These are phyloP conservation scores for Mucor ambiguus DNA, from an alignment of 371 early-diverging fungal genomes.

Conservation along the genomic window DNA sequence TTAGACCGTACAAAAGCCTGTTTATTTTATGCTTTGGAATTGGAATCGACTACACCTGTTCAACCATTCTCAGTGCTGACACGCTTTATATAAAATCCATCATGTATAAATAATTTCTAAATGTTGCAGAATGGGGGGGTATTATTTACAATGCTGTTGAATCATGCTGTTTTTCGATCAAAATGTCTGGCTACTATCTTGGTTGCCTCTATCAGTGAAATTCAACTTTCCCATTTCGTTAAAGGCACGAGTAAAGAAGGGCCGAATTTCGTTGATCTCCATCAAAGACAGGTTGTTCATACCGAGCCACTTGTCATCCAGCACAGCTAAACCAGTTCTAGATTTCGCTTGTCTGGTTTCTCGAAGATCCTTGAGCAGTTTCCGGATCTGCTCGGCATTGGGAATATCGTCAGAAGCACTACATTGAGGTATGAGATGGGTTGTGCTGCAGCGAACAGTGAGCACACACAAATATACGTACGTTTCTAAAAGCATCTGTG, in stretches of 20 bases:
- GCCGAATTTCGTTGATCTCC: slow-evolving; percentile 91
- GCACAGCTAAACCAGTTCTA: slow-evolving; percentile 64
- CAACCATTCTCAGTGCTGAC: slow-evolving; percentile 62
- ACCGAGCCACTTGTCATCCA: slow-evolving; percentile 72
- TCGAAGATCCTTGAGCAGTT: slow-evolving; percentile 79
- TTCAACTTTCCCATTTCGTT: slow-evolving; percentile 62
- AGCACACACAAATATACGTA: slow-evolving; percentile 25
- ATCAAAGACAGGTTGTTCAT: slow-evolving; percentile 82
- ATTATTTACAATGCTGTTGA: not conserved
- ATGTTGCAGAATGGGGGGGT: slow-evolving; percentile 6
- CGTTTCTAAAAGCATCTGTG: slow-evolving; percentile 75
- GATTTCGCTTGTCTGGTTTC: slow-evolving; percentile 87
- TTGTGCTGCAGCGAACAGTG: no score
- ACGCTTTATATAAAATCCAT: slow-evolving; percentile 31
- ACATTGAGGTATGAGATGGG: not conserved
- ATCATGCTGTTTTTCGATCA: not conserved
- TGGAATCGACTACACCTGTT: slow-evolving; percentile 67
- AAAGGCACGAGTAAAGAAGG: slow-evolving; percentile 81
- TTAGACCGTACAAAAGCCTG: slow-evolving; percentile 67
- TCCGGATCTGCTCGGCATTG: slow-evolving; percentile 68
- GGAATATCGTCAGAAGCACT: slow-evolving; percentile 86
- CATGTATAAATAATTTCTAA: not conserved
- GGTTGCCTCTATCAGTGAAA: not conserved
- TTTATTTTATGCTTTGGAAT: slow-evolving; percentile 73
- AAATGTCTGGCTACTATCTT: not conserved